Base-by-base conservation (phyloP, 75 land plant species). In the Picea sitchensis region DNA sequence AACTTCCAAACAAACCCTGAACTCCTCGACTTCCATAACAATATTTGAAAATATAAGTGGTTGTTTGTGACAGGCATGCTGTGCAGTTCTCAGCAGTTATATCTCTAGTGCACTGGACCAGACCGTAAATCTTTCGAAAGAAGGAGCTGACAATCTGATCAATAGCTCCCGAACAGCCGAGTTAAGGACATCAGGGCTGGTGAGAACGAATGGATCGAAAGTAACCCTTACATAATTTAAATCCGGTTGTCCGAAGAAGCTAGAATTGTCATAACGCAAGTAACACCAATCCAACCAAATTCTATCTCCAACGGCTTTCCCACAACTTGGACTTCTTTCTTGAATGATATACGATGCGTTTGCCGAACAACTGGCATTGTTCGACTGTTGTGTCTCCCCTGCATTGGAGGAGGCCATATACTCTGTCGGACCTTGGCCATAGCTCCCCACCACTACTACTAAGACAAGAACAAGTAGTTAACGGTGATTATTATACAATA, bases 331-430 rank as follows among this genome's bases (percentile, higher is more conserved):
- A 26, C 26, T 26, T 26, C 26, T 26, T 26, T 26, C 26, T 62
- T 0, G 31, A 21, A 62, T 1, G 4, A 8, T 23, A 11, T 11
- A 21, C 31, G n/a, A 4, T 23, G 65, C 65, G 5, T 62, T 7
- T 62, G 21, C 6, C 1, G 65, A 62, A 26, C 65, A 62, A 21
- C 4, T 21, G 9, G 65, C 65, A 62, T 4, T 62, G 30, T 0
- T 62, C 65, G 0, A 3, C 11, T n/a, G 65, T 21, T 62, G 30
- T 5, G 11, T 62, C 65, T 26, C 65, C 65, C 11, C 65, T 62
- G 65, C 65, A 62, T 23, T 62, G 65, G 65, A 62, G 65, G 30
- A 62, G 65, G 30, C 65, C 65, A 62, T 62, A 62, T 0, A 62
- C 26, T 26, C 26, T 26, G 26, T 26, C 15, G 26, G 26, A 26